A percentile compares a stretch with the other conserved stretches of the same genome.
Evolutionary conservation across 129 eudicot genomes (phyloP).

Genomic region (Tagetes erecta): DNA sequence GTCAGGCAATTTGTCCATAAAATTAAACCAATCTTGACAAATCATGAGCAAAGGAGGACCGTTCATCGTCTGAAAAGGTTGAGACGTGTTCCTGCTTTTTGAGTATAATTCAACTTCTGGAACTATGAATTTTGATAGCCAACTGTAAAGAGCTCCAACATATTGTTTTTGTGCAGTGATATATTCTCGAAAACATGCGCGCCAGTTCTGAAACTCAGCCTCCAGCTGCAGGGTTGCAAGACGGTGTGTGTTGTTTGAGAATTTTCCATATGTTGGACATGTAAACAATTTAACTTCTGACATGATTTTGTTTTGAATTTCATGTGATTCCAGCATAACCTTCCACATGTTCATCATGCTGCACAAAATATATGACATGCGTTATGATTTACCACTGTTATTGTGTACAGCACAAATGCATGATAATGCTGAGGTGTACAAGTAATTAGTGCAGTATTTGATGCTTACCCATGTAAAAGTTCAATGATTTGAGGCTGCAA

Average conservation of each 20-base stretch:
- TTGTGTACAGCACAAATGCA: constrained; percentile 3
- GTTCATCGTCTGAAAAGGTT: constrained; percentile 43
- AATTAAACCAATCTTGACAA: constrained; percentile 68
- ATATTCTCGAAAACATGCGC: constrained; percentile 65
- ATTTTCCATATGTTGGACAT: constrained; percentile 83
- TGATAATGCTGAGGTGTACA: constrained; percentile 14
- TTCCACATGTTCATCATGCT: constrained; percentile 77
- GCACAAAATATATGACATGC: constrained; percentile 27
- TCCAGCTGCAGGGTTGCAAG: constrained; percentile 82
- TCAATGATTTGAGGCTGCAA: constrained; percentile 86
- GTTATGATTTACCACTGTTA: constrained; percentile 11
- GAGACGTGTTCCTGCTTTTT: constrained; percentile 44
- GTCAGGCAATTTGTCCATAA: constrained; percentile 70
- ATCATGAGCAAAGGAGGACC: constrained; percentile 79
- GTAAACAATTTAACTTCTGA: constrained; percentile 74
- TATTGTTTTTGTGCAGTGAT: constrained; percentile 71
- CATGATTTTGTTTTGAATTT: constrained; percentile 88
- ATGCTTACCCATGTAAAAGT: constrained; percentile 83
- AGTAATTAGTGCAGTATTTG: background rate
- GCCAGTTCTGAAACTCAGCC: constrained; percentile 88
- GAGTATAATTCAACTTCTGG: constrained; percentile 71
- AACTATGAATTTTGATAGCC: constrained; percentile 83
- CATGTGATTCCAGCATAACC: constrained; percentile 74
- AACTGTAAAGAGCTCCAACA: constrained; percentile 74
- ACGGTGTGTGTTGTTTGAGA: constrained; percentile 77